These are phyloP conservation scores for Achaetomiella virescens DNA, from an alignment of 495 filamentous ascomycete genomes.

Conservation along the genomic window DNA sequence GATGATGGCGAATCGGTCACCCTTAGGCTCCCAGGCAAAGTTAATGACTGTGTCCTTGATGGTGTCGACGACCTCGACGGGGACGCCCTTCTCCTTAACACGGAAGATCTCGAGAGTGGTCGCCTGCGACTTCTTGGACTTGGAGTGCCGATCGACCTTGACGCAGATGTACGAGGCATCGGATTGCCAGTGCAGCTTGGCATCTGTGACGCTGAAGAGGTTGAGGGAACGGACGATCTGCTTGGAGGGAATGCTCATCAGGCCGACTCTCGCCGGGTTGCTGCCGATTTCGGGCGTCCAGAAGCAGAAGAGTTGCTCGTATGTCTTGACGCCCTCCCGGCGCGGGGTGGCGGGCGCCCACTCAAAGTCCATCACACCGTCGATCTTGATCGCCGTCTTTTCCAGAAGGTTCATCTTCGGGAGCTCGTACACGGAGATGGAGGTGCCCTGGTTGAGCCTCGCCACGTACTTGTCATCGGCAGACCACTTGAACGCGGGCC, in stretches of 20 bases:
- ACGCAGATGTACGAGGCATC: constrained; percentile 91
- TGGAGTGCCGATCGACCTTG: constrained; percentile 97
- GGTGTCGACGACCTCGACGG: constrained; percentile 93
- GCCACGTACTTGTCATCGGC: constrained; percentile 95
- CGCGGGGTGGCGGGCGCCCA: constrained; percentile 81
- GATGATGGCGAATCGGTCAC: constrained; percentile 93
- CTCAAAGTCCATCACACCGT: constrained; percentile 95
- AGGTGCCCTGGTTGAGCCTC: constrained; percentile 76
- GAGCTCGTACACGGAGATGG: constrained; percentile 90
- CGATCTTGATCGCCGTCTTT: constrained; percentile 86
- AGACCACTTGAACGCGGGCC: constrained; percentile 99
- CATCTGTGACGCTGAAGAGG: constrained; percentile 94
- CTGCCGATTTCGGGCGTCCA: constrained; percentile 98
- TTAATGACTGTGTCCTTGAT: constrained; percentile 98
- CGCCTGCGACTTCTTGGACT: constrained; percentile 94
- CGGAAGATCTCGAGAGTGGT: constrained; percentile 99
- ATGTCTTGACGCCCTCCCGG: constrained; percentile 74
- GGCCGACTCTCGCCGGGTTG: constrained; percentile 92
- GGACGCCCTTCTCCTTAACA: constrained; percentile 90
- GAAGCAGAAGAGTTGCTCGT: constrained; percentile 95
- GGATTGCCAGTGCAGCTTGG: constrained; percentile 96
- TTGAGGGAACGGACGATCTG: constrained; percentile 89
- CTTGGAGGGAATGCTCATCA: constrained; percentile 95
- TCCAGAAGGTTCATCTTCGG: constrained; percentile 87
- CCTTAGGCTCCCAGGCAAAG: constrained; percentile 98